These are phyloP conservation scores for Fusarium poae DNA, from an alignment of 2,329 filamentous ascomycete genomes.

Conservation along the genomic window DNA sequence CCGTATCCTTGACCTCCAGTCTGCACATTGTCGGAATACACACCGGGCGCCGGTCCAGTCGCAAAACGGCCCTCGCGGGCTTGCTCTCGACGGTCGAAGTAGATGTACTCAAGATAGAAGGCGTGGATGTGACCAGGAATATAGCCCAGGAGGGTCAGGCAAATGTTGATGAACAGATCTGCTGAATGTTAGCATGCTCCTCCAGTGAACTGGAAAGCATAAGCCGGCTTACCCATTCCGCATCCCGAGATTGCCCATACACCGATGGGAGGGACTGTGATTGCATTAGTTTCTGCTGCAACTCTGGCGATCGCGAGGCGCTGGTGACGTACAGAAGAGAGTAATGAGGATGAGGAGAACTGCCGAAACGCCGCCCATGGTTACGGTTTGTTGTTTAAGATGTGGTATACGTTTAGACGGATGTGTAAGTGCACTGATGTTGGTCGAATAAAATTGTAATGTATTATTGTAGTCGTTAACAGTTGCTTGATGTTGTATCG, in stretches of 20 bases:
- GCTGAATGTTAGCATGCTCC: slow-evolving; percentile 7
- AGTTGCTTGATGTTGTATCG: not conserved
- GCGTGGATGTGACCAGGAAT: slow-evolving; percentile 84
- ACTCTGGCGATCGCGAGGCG: not conserved
- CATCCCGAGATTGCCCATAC: slow-evolving; percentile 75
- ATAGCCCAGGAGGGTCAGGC: slow-evolving; percentile 76
- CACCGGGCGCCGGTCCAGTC: slow-evolving; percentile 70
- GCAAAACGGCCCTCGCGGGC: slow-evolving; percentile 68
- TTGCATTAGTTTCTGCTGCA: slow-evolving; percentile 38
- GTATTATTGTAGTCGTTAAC: not conserved
- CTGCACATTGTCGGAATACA: slow-evolving; percentile 81
- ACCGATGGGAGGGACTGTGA: slow-evolving; percentile 73
- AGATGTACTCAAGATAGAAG: slow-evolving; percentile 86
- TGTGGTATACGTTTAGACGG: not conserved
- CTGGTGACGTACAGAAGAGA: slow-evolving; percentile 61
- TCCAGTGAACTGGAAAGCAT: not conserved
- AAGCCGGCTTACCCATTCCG: slow-evolving; percentile 61
- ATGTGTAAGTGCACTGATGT: not conserved
- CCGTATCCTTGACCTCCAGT: slow-evolving; percentile 76
- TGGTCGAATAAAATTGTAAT: not conserved
- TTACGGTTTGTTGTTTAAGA: slow-evolving; percentile 43
- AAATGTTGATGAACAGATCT: slow-evolving; percentile 76
- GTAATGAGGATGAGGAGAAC: slow-evolving; percentile 66
- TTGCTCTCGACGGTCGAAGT: slow-evolving; percentile 79
- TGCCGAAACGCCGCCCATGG: slow-evolving; percentile 64